Base-by-base conservation (phyloP, 148 eudicot genomes). In the Rhododendron griersonianum region DNA sequence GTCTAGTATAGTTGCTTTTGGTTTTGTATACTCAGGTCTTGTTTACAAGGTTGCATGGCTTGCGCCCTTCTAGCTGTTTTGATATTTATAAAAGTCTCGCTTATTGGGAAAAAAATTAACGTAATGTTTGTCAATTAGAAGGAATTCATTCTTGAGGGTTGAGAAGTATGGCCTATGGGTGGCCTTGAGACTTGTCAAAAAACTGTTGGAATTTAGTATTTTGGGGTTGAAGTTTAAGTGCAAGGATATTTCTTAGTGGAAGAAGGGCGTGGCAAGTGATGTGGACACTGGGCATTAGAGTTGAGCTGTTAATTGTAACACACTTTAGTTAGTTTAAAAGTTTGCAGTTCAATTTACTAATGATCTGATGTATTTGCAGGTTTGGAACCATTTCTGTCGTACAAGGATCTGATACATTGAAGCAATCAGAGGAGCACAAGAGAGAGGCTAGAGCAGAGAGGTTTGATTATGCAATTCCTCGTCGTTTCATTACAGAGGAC, bases 381-480 rank as follows among this genome's bases (percentile, higher is more conserved):
- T 96, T 96, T 93, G 98, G 98, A 82, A 89, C 92, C 71, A 89
- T 37, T n/a, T 4, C 88, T 83, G 83, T 87, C 14, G 85, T 83
- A 75, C 78, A 91, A 81, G 96, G 90, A 87, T 85, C 91, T 53
- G 91, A 90, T 86, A 86, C 87, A 39, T 63, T 91, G 39, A 94
- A 94, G 87, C 55, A 88, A 78, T 84, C 95, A 28, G 98, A 95
- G 91, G 94, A 96, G 85, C 91, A 76, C 86, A 95, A 96, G 91
- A 92, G 95, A 91, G 95, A 95, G 93, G 98, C 98, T 89, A 93
- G 98, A 91, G 98, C 99, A 23, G 99, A 96, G 92, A 96, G 99
- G 98, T 96, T 57, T 63, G 77, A 5, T 39, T 21, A 37, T 48
- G 25, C 8, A 11, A 35, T 77, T 47, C 35, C 25, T 80, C 53